phyloP scores from a whole-genome alignment of 2,329 filamentous ascomycete species.

The Akanthomyces uredinophilus region DNA sequence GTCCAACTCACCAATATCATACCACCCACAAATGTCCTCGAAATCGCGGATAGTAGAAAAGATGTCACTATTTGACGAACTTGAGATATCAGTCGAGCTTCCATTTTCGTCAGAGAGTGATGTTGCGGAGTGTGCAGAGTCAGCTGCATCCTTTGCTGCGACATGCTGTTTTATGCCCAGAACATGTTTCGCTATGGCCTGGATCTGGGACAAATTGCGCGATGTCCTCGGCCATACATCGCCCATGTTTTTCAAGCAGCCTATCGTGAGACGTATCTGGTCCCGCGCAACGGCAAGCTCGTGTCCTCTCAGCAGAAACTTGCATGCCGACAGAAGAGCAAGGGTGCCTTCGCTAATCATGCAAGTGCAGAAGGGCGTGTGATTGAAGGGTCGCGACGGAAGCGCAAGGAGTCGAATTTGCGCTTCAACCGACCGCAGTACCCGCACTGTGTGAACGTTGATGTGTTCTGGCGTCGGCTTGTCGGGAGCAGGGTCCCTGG shows the following conservation, averaged over 20 bases:
- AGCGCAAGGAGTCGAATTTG: slow-evolving; percentile 35
- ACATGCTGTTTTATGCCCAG: slow-evolving; percentile 10
- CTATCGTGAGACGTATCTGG: slow-evolving; percentile 38
- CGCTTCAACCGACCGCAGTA: slow-evolving; percentile 32
- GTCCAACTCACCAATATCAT: slow-evolving; percentile 7
- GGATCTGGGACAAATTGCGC: slow-evolving; percentile 34
- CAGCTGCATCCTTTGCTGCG: neutral
- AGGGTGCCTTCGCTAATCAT: slow-evolving; percentile 36
- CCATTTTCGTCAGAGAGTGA: neutral
- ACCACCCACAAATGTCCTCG: slow-evolving; percentile 13
- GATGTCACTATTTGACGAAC: neutral
- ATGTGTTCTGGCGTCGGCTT: slow-evolving; percentile 19
- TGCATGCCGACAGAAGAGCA: slow-evolving; percentile 33
- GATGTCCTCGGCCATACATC: slow-evolving; percentile 33
- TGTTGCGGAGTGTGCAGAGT: neutral
- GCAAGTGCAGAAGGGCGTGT: slow-evolving; percentile 36
- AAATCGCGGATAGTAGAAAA: slow-evolving; percentile 8
- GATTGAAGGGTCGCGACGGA: slow-evolving; percentile 28
- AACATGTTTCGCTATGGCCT: slow-evolving; percentile 33
- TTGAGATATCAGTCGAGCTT: neutral
- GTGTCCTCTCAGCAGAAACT: slow-evolving; percentile 27
- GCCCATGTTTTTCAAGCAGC: slow-evolving; percentile 32
- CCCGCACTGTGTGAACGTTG: slow-evolving; percentile 35
- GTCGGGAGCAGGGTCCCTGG: slow-evolving; percentile 19
- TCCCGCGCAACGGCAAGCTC: slow-evolving; percentile 32